These are phyloP conservation scores for Phytophthora colocasiae DNA, from an alignment of 352 stramenopile genomes.

Conservation along the genomic window DNA sequence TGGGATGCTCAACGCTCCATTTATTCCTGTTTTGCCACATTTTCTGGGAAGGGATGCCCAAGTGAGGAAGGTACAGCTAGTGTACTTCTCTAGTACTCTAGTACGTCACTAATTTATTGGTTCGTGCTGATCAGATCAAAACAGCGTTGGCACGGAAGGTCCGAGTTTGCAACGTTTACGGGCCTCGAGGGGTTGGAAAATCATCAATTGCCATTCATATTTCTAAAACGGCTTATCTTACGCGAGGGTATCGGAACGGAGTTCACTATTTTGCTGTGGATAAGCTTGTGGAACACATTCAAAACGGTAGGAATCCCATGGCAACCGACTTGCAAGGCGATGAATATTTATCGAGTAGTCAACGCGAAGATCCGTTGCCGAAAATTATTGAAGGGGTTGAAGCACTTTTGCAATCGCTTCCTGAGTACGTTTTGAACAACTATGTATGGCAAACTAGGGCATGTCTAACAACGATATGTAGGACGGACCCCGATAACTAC, in stretches of 20 bases:
- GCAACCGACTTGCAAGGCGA: slow-evolving; percentile 13
- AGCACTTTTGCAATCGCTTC: slow-evolving; percentile 39
- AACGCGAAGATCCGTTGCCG: slow-evolving; percentile 37
- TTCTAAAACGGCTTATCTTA: slow-evolving; percentile 53
- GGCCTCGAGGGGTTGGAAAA: slow-evolving; percentile 60
- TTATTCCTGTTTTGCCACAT: slow-evolving; percentile 64
- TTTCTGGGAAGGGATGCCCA: slow-evolving; percentile 60
- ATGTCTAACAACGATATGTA: slow-evolving; percentile 20
- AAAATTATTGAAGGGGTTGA: slow-evolving; percentile 39
- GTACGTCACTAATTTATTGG: neutral
- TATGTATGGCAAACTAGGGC: neutral
- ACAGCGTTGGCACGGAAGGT: slow-evolving; percentile 38
- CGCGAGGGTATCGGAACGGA: slow-evolving; percentile 52
- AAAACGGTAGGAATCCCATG: slow-evolving; percentile 18
- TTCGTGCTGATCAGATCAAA: slow-evolving; percentile 37
- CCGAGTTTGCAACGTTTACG: slow-evolving; percentile 60
- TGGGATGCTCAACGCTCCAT: slow-evolving; percentile 46
- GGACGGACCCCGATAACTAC: slow-evolving; percentile 26
- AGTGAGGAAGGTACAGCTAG: slow-evolving; percentile 49
- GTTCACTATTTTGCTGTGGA: slow-evolving; percentile 70
- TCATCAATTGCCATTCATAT: slow-evolving; percentile 66
- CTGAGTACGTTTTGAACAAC: slow-evolving; percentile 38
- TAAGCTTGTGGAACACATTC: slow-evolving; percentile 40
- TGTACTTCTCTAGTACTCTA: no score
- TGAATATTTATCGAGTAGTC: slow-evolving; percentile 10